Base-by-base conservation (phyloP, 2,329 filamentous ascomycete genomes). In the Neofusicoccum umdonicola region DNA sequence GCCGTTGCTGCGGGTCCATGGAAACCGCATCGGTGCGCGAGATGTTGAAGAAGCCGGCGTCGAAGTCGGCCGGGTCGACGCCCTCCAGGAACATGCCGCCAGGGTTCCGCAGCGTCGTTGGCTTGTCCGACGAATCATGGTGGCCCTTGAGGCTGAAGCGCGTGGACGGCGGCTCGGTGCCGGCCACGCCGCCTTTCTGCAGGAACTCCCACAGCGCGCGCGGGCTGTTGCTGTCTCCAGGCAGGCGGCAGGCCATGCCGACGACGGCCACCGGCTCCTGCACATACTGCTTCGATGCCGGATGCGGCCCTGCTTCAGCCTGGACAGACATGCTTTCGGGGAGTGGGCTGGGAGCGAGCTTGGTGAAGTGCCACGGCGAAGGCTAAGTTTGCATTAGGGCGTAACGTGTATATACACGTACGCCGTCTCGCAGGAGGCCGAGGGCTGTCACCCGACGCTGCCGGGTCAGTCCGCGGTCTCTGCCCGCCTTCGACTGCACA, bases 1-100 rank as follows among this genome's bases (percentile, higher is more conserved):
- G 67, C 12, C 73, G 70, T 12, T 72, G 68, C 11, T 72, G 68
- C 1, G 72, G 72, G 42, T 74, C 71, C 66, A 73, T 71, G 27
- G 63, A 62, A 1, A 66, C 64, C 2, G 72, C 70, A 31, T 75
- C 72, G 9, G 64, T 63, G 12, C 65, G 45, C 9, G 67, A 70
- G 11, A 68, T 66, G 11, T 65, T 51, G 48, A 75, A 75, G 65
- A 75, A 75, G 2, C 65, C 48, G 15, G 76, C 74, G 58, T 80
- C 76, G 41, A 80, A 75, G 5, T 71, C 69, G 4, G 65, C 63
- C 0, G 68, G 71, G 51, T 80, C 75, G 6, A 74, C 65, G 13
- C 76, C 69, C 2, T 73, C 70, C 6, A 82, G 67, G 65, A 81
- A 81, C 75, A 78, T 79, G 37, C 76, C 77, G 1, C 75, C 77